phyloP scores from a whole-genome alignment of 2,329 filamentous ascomycete species.

The Fragosphaeria purpurea region DNA sequence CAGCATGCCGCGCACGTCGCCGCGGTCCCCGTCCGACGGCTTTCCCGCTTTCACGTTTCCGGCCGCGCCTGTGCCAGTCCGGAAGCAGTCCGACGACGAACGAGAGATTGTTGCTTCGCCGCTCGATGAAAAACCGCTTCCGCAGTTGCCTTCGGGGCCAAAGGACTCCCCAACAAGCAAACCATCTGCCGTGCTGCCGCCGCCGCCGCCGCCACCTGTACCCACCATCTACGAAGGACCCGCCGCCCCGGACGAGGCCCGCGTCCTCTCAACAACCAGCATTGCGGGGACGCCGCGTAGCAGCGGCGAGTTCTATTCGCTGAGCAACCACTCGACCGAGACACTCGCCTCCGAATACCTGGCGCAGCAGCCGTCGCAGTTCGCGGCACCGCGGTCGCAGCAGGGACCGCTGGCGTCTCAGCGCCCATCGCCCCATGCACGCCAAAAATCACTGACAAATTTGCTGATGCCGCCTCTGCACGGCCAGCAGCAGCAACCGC shows the following conservation, averaged over 20 bases:
- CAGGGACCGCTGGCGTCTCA: background rate
- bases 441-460: slow-evolving; percentile 29
- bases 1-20: slow-evolving; percentile 24
- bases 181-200: background rate
- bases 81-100: slow-evolving; percentile 15
- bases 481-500: background rate
- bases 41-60: slow-evolving; percentile 51
- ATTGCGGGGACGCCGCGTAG: slow-evolving; percentile 73
- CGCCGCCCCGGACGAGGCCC: slow-evolving; percentile 39
- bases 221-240: slow-evolving; percentile 40
- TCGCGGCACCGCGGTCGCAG: slow-evolving; percentile 34
- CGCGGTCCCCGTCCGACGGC: slow-evolving; percentile 30
- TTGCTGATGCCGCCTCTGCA: slow-evolving; percentile 7
- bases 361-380: slow-evolving; percentile 33
- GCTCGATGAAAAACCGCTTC: slow-evolving; percentile 25
- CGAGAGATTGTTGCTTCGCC: slow-evolving; percentile 17
- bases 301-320: slow-evolving; percentile 88
- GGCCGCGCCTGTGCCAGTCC: slow-evolving; percentile 30
- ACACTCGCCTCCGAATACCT: slow-evolving; percentile 86
- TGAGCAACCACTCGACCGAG: slow-evolving; percentile 92
- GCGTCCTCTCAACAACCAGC: slow-evolving; percentile 70
- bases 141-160: slow-evolving; percentile 27
- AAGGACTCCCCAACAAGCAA: too few species aligned
- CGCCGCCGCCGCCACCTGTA: slow-evolving; percentile 16
- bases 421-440: slow-evolving; percentile 30